Evolutionary conservation across 2,329 filamentous ascomycete genomes (phyloP).

Genomic region (Albifimbria verrucaria): DNA sequence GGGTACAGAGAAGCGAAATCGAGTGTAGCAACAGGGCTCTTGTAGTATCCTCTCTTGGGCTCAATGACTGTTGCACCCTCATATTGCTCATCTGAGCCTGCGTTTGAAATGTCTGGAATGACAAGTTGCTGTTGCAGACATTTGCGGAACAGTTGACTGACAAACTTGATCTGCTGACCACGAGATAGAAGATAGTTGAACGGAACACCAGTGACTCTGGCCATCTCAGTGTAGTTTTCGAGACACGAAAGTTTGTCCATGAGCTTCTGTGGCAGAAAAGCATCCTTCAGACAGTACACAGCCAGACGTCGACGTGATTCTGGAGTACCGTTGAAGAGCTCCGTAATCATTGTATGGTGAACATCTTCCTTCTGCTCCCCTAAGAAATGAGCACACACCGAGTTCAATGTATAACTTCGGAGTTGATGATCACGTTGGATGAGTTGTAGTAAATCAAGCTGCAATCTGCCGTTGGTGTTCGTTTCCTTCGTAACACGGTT

Average conservation of each 20-base stretch:
- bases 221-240: conserved; percentile 99
- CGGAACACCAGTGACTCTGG: conserved; percentile 95
- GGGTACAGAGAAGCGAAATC: conserved; percentile 99
- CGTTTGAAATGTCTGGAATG: conserved; percentile 77
- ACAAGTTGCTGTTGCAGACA: conserved; percentile 90
- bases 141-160: conserved; percentile 96
- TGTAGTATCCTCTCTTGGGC: conserved; percentile 87
- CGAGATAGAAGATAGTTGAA: conserved; percentile 92
- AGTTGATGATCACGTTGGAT: conserved; percentile 94
- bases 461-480: conserved; percentile 90
- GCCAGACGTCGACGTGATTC: conserved; percentile 89
- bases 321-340: conserved; percentile 92
- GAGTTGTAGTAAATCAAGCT: conserved; percentile 90
- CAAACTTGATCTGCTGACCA: conserved; percentile 95
- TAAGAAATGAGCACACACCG: conserved; percentile 89
- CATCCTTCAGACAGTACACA: conserved; percentile 96
- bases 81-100: conserved; percentile 81
- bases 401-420: conserved; percentile 95
- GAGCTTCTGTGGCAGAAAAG: conserved; percentile 86
- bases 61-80: conserved; percentile 98
- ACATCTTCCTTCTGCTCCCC: conserved; percentile 99
- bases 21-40: conserved; percentile 90
- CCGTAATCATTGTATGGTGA: conserved; percentile 98
- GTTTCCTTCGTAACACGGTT: conserved; percentile 92
- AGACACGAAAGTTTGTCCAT: conserved; percentile 98